phyloP scores from a whole-genome alignment of 2,329 filamentous ascomycete genomes.

The Colletotrichum euphorbiae region DNA sequence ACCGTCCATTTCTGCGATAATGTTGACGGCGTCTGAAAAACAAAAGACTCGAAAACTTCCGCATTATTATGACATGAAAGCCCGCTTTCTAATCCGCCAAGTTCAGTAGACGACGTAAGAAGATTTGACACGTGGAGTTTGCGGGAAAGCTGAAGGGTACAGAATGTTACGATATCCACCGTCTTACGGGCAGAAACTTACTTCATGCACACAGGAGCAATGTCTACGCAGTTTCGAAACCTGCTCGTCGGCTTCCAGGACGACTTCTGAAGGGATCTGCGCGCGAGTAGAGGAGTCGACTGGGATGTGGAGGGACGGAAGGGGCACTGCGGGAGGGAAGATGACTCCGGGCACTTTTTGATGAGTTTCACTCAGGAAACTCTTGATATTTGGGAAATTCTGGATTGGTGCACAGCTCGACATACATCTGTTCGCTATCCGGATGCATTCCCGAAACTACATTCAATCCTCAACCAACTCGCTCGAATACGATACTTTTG shows the following conservation, averaged over 20 bases:
- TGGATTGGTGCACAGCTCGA: neutral
- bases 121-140: too few relatives aligned
- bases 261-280: neutral
- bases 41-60: too few relatives aligned
- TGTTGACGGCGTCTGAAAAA: neutral
- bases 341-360: neutral
- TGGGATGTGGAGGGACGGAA: accelerated
- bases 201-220: too few relatives aligned
- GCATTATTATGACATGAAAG: neutral
- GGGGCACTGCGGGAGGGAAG: neutral
- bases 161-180: too few relatives aligned
- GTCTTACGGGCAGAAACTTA: too few relatives aligned
- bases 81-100: accelerated
- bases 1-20: neutral
- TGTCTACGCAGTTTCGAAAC: too few relatives aligned
- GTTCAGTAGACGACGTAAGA: too few relatives aligned
- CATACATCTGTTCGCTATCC: neutral
- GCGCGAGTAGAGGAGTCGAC: neutral
- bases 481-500: too few relatives aligned
- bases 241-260: too few relatives aligned
- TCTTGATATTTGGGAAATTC: neutral
- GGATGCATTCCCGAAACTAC: too few relatives aligned
- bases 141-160: too few relatives aligned
- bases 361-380: neutral
- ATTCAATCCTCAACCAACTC: too few relatives aligned